Percentiles rank a stretch among this genome's conserved stretches.
Evolutionary conservation across 129 eudicot species (phyloP).

Genomic region (Deinandra increscens): DNA sequence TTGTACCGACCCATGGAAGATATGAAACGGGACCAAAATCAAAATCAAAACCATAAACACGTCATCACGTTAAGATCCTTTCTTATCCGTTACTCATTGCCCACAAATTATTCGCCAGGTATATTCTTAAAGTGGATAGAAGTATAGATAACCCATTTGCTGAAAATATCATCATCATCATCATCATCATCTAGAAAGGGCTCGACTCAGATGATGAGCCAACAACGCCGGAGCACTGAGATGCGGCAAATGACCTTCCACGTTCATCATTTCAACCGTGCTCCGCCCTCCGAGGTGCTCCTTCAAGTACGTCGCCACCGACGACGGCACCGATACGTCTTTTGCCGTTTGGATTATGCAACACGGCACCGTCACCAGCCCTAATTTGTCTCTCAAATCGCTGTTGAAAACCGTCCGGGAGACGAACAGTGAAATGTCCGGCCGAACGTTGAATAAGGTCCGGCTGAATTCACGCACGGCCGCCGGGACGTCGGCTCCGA

Average conservation of each 20-base stretch:
- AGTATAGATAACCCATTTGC: constrained; percentile 13
- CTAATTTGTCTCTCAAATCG: constrained; percentile 68
- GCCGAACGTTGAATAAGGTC: constrained; percentile 90
- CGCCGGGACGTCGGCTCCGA: constrained; percentile 94
- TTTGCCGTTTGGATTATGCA: constrained; percentile 81
- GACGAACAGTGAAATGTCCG: constrained; percentile 80
- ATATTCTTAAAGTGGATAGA: constrained; percentile 18
- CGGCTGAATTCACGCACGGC: constrained; percentile 96
- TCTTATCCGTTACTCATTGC: constrained; percentile 32
- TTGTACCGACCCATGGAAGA: constrained; percentile 17
- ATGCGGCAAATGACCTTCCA: constrained; percentile 94
- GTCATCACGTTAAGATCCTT: constrained; percentile 25
- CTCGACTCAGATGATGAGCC: constrained; percentile 60
- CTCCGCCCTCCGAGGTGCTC: constrained; percentile 83
- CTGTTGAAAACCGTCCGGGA: constrained; percentile 63
- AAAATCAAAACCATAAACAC: constrained; percentile 4
- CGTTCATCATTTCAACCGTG: constrained; percentile 76
- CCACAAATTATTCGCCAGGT: constrained; percentile 57
- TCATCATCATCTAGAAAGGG: constrained; percentile 64
- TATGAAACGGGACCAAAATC: neutral
- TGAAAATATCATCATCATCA: constrained; percentile 34
- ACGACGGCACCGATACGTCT: constrained; percentile 81
- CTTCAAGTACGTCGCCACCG: constrained; percentile 76
- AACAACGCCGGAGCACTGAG: constrained; percentile 69
- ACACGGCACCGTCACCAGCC: constrained; percentile 79